Evolutionary conservation across 306 rosid species (phyloP), one percentile per base, ranked within the genome.

Genomic region (Ochetophila trinervis): DNA sequence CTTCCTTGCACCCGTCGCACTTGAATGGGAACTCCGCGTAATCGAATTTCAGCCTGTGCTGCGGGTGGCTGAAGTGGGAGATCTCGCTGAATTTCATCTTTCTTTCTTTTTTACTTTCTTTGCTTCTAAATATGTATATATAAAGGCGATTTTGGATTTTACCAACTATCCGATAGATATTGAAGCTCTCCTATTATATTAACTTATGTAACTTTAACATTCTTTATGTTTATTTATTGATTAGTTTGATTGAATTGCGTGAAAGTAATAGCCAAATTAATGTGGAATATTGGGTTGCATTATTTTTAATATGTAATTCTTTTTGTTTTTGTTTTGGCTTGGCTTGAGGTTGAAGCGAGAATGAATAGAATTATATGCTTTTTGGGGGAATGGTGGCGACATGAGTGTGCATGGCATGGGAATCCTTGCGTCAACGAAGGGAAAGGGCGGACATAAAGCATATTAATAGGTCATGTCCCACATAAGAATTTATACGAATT

Each of bases 1-100:
- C 69, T 76, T 93, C 99, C 36, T 87, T 89, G 86, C 99, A 93
- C 0, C 99, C 99, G 2, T 93, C 97, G 18, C 99, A 93, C 72
- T 89, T 93, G 91, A 89, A 93, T 0, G 99, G 97, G 60, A 74
- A 78, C 53, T 87, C 96, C 1, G 80, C 50, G 81, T 81, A 77
- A 60, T 90, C 97, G 12, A 87, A 93, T 50, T 76, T 73, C 23
- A 93, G 91, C 54, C 76, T 84, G 94, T 93, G 99, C 44, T 93
- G 77, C 2, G 96, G 90, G 71, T 93, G 99, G 65, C 85, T 80
- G 76, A 83, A 87, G 78, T 93, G 97, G 22, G 90, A 74, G 52
- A 90, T 89, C 67, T 93, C 97, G 35, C 17, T 79, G 85, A 87
- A 87, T 76, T 76, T 90, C 95, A 86, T 89, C 32, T 69, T 67